These are phyloP conservation scores for Neonectria faginata DNA, from an alignment of 2,329 filamentous ascomycete genomes.

Conservation along the genomic window DNA sequence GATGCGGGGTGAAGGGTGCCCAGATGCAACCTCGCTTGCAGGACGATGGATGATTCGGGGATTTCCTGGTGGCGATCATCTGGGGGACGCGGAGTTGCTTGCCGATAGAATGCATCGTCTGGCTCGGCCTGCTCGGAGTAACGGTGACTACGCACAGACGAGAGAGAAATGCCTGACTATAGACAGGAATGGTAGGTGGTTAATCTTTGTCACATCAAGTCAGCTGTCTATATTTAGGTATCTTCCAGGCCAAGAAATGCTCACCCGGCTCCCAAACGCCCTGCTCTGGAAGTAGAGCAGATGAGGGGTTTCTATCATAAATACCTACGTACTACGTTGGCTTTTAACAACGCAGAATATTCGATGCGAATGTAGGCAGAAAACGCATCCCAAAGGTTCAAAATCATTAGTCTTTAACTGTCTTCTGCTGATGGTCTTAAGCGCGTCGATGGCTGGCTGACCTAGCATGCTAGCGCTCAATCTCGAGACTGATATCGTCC, in stretches of 20 bases:
- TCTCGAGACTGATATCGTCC: too few species aligned
- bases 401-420: too few species aligned
- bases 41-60: not conserved
- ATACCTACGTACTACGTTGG: too few species aligned
- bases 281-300: too few species aligned
- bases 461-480: too few species aligned
- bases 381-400: too few species aligned
- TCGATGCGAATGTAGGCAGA: too few species aligned
- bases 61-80: not conserved
- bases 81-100: not conserved
- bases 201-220: not conserved
- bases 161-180: not conserved
- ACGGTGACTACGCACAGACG: not conserved
- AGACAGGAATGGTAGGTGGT: not conserved
- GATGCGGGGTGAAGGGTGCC: not conserved
- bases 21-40: not conserved
- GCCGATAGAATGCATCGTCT: not conserved
- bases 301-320: too few species aligned
- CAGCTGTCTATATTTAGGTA: not conserved
- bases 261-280: not conserved
- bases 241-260: not conserved
- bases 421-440: too few species aligned
- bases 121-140: not conserved
- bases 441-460: too few species aligned
- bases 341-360: too few species aligned